Percentiles rank a stretch among this genome's conserved stretches.
phyloP scores from a whole-genome alignment of 495 filamentous ascomycete species.

The Daldinia childiae region DNA sequence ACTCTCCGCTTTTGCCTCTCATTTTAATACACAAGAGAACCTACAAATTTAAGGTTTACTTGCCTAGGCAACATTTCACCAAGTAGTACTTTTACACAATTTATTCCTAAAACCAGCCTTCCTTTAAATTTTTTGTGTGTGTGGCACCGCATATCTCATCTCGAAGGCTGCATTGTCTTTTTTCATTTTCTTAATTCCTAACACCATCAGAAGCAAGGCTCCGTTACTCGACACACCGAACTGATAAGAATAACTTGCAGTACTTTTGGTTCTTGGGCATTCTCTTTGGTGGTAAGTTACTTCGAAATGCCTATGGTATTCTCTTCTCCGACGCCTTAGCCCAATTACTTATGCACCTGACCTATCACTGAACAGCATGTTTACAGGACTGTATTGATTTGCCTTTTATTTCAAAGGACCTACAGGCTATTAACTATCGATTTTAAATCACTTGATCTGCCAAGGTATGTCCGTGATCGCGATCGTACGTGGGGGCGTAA shows the following conservation, averaged over 20 bases:
- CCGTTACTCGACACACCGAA: not conserved
- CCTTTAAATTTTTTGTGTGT: not conserved
- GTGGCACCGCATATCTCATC: not conserved
- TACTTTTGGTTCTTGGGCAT: not conserved
- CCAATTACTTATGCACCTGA: not conserved
- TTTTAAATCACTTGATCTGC: not conserved
- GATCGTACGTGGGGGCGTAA: not conserved
- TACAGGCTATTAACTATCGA: not conserved
- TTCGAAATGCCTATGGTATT: not conserved
- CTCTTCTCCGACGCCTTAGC: not conserved
- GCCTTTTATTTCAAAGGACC: not conserved
- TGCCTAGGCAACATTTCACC: not conserved
- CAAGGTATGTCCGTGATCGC: not conserved
- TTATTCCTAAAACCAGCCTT: not conserved
- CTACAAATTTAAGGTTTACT: not conserved
- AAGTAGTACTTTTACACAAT: not conserved
- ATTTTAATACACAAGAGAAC: not conserved
- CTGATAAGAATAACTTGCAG: not conserved
- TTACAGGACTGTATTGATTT: not conserved
- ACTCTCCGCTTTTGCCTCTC: not conserved
- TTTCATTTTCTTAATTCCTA: not conserved
- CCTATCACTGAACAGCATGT: not conserved
- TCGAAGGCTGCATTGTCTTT: not conserved
- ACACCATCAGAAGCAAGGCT: not conserved
- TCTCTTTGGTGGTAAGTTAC: not conserved